Base-by-base conservation (phyloP, 2,329 filamentous ascomycete species). In the Colletotrichum sp. region DNA sequence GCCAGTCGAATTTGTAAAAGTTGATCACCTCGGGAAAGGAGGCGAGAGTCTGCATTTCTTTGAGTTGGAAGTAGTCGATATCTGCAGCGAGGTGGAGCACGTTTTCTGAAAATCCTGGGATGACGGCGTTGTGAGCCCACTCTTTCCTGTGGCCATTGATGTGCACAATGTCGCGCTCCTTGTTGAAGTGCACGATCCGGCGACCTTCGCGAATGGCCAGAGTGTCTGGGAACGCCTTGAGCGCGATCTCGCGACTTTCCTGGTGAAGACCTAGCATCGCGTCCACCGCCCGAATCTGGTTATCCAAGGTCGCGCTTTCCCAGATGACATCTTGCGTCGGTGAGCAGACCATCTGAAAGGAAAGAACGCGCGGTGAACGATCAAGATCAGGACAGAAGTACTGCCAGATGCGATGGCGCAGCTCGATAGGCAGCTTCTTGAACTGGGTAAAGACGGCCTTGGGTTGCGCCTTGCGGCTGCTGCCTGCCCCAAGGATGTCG, bases 231-330 rank as follows among this genome's bases (percentile, higher is more conserved):
- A 82, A 83, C 4, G 72, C 77, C 9, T 78, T 79, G 52, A 81
- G 74, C 6, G 80, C 85, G 5, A 85, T 71, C 16, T 72, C 77
- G 30, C 85, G 85, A n/a, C 84, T 84, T 76, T 86, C 84, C 9
- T 80, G 78, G 48, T 85, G 80, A 10, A 84, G 80, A 3, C 84
- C 81, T 36, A 86, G 77, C 16, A 87, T 76, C 6, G 77, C 72
- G 9, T 84, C 82, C 8, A 62, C 52, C 4, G 71, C n/a, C 6
- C 36, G 65, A n/a, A 71, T 76, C 52, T 76, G 75, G n/a, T 76
- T 52, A 16, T 75, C 71, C 52, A 76, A 28, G 2, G 82, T 68
- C 3, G 77, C 65, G 32, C 67, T 55, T 44, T 76, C 75, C 75
- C 66, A 76, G 15, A 76, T 67, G 4, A 44, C 63, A 28, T 67